A percentile compares a stretch with the other conserved stretches of the same genome.
These are phyloP conservation scores for Austroboletus sp. DNA, from an alignment of 1,284 basidiomycete species.

Conservation along the genomic window DNA sequence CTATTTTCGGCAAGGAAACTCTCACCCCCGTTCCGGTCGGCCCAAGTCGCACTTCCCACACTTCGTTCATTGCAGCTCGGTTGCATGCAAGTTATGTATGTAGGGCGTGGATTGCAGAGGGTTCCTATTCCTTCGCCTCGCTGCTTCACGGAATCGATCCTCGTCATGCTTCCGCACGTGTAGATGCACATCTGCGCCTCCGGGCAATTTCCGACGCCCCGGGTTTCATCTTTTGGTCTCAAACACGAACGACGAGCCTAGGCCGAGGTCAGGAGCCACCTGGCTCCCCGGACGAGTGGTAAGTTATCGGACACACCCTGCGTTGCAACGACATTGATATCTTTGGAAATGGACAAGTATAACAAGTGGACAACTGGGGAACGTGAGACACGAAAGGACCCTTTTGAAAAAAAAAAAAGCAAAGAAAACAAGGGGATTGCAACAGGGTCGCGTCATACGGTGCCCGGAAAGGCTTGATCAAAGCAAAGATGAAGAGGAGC, in stretches of 20 bases:
- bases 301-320: not conserved
- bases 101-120: no score
- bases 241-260: not conserved
- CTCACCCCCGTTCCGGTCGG: not conserved
- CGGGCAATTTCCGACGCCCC: not conserved
- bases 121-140: not conserved
- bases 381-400: not conserved
- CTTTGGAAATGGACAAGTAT: not conserved
- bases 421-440: not conserved
- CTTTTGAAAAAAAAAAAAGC: not conserved
- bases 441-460: conserved; percentile 1
- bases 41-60: not conserved
- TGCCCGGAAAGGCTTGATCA: conserved; percentile 4
- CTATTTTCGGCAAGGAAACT: not conserved
- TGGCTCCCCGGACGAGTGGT: not conserved
- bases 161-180: not conserved
- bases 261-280: not conserved
- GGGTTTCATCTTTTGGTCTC: not conserved
- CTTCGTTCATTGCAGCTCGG: not conserved
- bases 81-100: no score
- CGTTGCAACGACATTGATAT: not conserved
- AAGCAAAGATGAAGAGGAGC: conserved; percentile 8
- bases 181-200: not conserved
- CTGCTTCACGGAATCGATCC: not conserved
- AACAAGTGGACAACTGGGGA: not conserved